A percentile compares a stretch with the other conserved stretches of the same genome.
Conservation (phyloP, 192 early-diverging fungal genomes). For the Rhizophagus clarus region DNA sequence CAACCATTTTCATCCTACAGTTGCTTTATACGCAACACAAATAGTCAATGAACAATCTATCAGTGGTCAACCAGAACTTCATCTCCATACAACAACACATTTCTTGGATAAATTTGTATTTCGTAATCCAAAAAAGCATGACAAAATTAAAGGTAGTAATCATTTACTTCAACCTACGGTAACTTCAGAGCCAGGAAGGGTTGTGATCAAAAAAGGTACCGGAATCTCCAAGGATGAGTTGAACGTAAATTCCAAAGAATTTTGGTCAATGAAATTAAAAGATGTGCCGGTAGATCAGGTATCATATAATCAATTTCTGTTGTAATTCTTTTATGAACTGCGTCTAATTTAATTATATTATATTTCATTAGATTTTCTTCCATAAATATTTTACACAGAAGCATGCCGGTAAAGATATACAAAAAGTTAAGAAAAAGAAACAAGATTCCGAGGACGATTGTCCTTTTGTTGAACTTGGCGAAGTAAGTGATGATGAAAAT, state of each 20-base stretch:
- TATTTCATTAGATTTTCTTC: slow-evolving; percentile 61
- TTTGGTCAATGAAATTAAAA: slow-evolving; percentile 57
- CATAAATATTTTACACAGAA: slow-evolving; percentile 76
- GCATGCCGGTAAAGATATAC: slow-evolving; percentile 37
- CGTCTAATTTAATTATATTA: slow-evolving; percentile 7
- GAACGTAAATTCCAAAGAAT: slow-evolving; percentile 68
- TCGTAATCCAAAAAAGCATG: slow-evolving; percentile 85
- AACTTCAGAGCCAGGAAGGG: slow-evolving; percentile 51
- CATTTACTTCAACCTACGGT: slow-evolving; percentile 70
- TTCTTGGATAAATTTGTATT: slow-evolving; percentile 96
- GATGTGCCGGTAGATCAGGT: slow-evolving; percentile 77
- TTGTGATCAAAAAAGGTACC: slow-evolving; percentile 70
- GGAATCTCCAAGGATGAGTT: slow-evolving; percentile 49
- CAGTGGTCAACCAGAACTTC: slow-evolving; percentile 71
- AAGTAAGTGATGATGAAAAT: slow-evolving; percentile 50
- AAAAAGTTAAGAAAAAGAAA: slow-evolving; percentile 34
- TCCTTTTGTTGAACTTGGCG: slow-evolving; percentile 38
- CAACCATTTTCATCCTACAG: slow-evolving; percentile 90
- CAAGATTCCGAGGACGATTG: slow-evolving; percentile 32
- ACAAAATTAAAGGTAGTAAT: slow-evolving; percentile 57
- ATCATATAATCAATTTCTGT: neutral
- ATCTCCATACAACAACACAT: slow-evolving; percentile 86
- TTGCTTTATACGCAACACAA: slow-evolving; percentile 77
- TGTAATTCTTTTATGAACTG: neutral
- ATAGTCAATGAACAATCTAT: slow-evolving; percentile 74